Evolutionary conservation across 2,329 filamentous ascomycete genomes (phyloP), one percentile per base, ranked within the genome.

Genomic region (Ceratocystis harringtonii): DNA sequence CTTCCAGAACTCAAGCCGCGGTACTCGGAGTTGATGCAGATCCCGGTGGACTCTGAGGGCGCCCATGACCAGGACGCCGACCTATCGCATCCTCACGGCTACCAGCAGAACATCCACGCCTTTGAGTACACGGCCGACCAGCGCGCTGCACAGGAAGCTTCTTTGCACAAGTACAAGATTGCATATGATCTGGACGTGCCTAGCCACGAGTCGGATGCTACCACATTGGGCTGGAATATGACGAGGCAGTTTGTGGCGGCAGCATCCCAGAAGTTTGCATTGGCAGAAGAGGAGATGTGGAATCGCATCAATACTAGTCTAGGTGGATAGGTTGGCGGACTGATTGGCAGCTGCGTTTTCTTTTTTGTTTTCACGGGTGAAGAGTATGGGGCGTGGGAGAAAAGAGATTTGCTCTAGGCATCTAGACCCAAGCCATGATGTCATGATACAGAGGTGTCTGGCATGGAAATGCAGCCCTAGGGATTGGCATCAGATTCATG

Each of bases 271-370:
- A 82, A 79, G 71, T 73, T 86, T 32, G 80, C 78, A 7, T 80
- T 79, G 15, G 82, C 81, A 15, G 84, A 86, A 75, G 76, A 75
- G 62, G 82, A 85, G 73, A 79, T 86, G 28, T 86, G 84, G 84
- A 80, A 79, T 10, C 52, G 52, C 15, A 57, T 57, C 52, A 57
- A 57, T 28, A 57, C 28, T 7, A 57, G 52, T 57, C 12, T 57
- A 17, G 52, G 52, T 12, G 52, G 25, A 19, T 32, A 22, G 17
- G 3, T 5, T 10, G 22, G 3, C 28, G 19, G 28, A 1, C 28
- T 57, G 50, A 7, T 25, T 55, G 22, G 25, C 25, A 8, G 19
- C 8, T 4, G 36, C n/a, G 4, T 8, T 15, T 41, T 36, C 12
- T 41, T 41, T 3, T 41, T 41, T 15, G 3, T 41, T 41, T 15